Base-by-base conservation (phyloP, 352 stramenopile species). In the Globisporangium uncinulatum region DNA sequence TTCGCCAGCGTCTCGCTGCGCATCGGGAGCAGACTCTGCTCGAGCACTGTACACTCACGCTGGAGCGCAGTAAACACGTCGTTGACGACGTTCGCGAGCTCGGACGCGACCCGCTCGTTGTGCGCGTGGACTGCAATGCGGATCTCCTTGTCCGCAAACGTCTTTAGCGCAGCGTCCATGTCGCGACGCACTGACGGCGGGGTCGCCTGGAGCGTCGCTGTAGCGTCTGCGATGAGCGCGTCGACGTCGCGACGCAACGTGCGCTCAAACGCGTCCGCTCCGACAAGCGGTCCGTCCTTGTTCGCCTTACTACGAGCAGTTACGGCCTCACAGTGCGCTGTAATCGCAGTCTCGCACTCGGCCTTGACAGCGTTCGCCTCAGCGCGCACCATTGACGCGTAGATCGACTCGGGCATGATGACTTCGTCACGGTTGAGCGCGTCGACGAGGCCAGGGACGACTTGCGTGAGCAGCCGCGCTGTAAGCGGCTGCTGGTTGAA, bases 321-420 rank as follows among this genome's bases (percentile, higher is more conserved):
- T 13, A 73, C 69, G 62, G 82, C 74, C 61, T 89, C 78, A n/a
- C 83, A 89, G 46, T 84, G 79, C 13, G 67, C 67, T 0, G 74
- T 54, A 57, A 94, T 94, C 20, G 69, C 69, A 31, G 76, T 76
- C 45, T 91, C 74, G 39, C 67, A 91, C 19, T 62, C 66, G 44
- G 82, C 73, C 57, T 89, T 83, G 3, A 69, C 59, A 17, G 74
- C 76, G 44, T 84, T 81, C 6, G 81, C 83, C 55, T 95, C 79
- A 0, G 83, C 81, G 49, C 83, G 81, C 32, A 92, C 83, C 69
- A 95, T 89, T 1, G 83, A 92, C 49, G 85, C 85, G 57, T 92
- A 95, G 62, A 95, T 95, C 4, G 85, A 93, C 63, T 93, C 85
- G 0, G 85, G 85, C 85, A 95, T 91, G 55, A 95, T 95, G 9